Base-by-base conservation (phyloP, 768 basidiomycete genomes). In the Cystoderma amianthinum region DNA sequence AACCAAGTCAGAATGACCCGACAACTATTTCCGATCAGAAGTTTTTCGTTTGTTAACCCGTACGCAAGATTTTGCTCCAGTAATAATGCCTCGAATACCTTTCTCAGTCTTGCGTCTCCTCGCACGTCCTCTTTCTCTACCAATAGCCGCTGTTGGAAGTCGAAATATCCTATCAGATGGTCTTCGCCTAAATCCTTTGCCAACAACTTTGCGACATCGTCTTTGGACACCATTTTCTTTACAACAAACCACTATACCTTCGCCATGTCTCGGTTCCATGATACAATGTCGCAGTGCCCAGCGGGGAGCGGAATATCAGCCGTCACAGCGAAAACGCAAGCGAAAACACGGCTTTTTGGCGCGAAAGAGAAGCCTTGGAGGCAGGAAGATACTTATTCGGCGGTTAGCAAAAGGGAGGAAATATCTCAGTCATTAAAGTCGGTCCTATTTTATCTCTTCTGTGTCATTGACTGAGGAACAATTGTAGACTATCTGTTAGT, bases 261-360 rank as follows among this genome's bases (percentile, higher is more conserved):
- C 70, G 2, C 60, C 69, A 17, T 49, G 68, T 35, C 58, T 69
- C 45, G 55, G 63, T 30, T 60, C 69, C 2, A 55, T 74, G 5
- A 61, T 70, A 22, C 78, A 82, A 50, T 62, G 74, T 30, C 81
- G 92, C 5, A 80, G 73, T 56, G 69, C 68, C 21, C 73, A 83
- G 20, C 76, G 79, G 33, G 94, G 94, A 33, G 76, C 79, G n/a
- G 90, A 94, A 62, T 98, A 97, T 53, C 94, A 97, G 58, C 94
- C 94, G n/a, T 91, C 87, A 0, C 92, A 95, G 61, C 76, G 93
- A 32, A 88, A 87, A 55, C 69, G 94, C 50, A 98, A 98, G 69
- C 74, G 91, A 51, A 91, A 85, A 58, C 87, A 90, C 56, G 94
- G 94, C 4, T 98, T 95, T 61, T 72, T 98, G 23, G 76, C 83